These are phyloP conservation scores for Musa itinerans DNA, from an alignment of 176 grass and related monocot genomes.

Conservation along the genomic window DNA sequence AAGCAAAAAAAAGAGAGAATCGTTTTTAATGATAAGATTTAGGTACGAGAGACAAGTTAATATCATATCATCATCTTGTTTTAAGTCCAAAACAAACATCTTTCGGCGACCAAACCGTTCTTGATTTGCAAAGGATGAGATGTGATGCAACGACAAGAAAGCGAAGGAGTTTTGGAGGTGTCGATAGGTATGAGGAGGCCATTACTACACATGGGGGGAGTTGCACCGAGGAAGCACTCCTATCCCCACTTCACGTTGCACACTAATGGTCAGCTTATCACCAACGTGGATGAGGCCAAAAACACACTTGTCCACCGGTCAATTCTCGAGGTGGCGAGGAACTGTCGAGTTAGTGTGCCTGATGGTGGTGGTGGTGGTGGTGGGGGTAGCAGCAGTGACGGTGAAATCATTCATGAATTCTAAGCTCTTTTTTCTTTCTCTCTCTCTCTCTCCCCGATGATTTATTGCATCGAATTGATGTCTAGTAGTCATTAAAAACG, in stretches of 20 bases:
- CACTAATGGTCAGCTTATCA: background rate
- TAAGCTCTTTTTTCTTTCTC: too few species aligned
- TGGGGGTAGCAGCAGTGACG: background rate
- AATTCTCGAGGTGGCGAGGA: too few species aligned
- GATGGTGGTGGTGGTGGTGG: background rate
- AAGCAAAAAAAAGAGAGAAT: too few species aligned
- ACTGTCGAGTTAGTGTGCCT: too few species aligned
- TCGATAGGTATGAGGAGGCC: background rate
- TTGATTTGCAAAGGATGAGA: background rate
- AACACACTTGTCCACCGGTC: background rate
- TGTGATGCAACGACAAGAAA: background rate
- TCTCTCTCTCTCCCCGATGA: too few species aligned
- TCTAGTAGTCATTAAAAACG: too few species aligned
- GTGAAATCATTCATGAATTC: too few species aligned
- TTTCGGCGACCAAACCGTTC: background rate
- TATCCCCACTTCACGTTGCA: background rate
- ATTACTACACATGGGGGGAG: background rate
- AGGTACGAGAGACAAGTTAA: background rate
- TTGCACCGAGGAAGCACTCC: background rate
- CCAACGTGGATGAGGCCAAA: background rate
- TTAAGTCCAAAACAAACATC: background rate
- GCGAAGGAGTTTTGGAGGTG: background rate
- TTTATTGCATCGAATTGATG: too few species aligned
- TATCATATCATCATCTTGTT: background rate
- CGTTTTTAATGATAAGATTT: too few species aligned